These are phyloP conservation scores for Amanita molliuscula DNA, from an alignment of 768 basidiomycete species.

Conservation along the genomic window DNA sequence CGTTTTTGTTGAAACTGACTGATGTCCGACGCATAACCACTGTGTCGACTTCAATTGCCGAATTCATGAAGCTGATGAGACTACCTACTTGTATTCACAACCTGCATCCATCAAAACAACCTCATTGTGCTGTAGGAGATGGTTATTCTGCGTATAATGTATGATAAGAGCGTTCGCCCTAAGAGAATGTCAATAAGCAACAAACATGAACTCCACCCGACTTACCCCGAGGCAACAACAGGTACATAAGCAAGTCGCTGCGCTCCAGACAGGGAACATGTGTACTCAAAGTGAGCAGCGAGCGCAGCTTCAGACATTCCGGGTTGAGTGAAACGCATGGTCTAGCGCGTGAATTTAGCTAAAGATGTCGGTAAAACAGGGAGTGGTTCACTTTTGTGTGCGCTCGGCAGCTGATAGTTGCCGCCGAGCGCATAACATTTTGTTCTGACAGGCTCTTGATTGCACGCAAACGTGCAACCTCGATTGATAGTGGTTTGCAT, in stretches of 20 bases:
- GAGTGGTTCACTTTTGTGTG: constrained; percentile 63
- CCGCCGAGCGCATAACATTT: constrained; percentile 71
- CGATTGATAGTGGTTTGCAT: constrained; percentile 45
- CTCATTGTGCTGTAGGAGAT: constrained; percentile 58
- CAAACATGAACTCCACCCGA: neutral
- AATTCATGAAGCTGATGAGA: constrained; percentile 4
- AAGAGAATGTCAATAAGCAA: neutral
- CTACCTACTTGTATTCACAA: constrained; percentile 76
- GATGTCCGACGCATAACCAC: constrained; percentile 92
- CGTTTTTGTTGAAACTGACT: constrained; percentile 35
- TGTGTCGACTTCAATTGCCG: constrained; percentile 16
- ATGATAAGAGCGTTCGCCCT: constrained; percentile 86
- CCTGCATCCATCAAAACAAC: constrained; percentile 85
- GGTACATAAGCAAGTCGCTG: constrained; percentile 95
- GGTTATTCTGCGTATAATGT: constrained; percentile 92
- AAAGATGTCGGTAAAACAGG: neutral
- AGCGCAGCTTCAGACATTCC: constrained; percentile 31
- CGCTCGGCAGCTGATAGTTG: constrained; percentile 77
- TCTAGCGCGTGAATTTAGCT: constrained; percentile 22
- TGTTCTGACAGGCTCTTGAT: constrained; percentile 80
- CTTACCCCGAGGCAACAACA: constrained; percentile 90
- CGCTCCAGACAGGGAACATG: constrained; percentile 69
- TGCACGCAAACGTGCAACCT: constrained; percentile 60
- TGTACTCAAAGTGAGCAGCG: constrained; percentile 82
- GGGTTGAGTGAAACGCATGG: constrained; percentile 65